phyloP scores from a whole-genome alignment of 257 asterid species.

The Jasminum sambac region DNA sequence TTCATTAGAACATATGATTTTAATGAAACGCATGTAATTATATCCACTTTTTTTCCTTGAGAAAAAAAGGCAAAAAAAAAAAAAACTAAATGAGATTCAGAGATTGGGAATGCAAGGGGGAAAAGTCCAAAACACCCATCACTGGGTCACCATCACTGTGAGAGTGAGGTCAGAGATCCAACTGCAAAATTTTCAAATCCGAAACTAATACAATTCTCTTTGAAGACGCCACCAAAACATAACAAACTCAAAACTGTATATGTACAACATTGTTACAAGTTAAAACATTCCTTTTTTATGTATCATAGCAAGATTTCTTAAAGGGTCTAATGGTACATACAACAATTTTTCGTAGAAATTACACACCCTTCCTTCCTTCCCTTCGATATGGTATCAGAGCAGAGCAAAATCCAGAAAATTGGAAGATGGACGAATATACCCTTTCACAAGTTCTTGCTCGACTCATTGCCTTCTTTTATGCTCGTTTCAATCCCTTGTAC shows the following conservation, averaged over 20 bases:
- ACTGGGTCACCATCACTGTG: constrained; percentile 61
- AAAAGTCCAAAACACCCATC: constrained; percentile 37
- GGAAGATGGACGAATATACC: constrained; percentile 17
- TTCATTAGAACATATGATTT: neutral
- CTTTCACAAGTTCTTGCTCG: constrained; percentile 60
- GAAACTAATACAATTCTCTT: constrained; percentile 35
- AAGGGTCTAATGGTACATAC: constrained; percentile 48
- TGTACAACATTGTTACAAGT: constrained; percentile 77
- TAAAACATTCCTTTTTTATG: constrained; percentile 45
- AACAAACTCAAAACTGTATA: constrained; percentile 62
- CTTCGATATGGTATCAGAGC: constrained; percentile 4
- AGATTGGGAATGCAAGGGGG: constrained; percentile 7
- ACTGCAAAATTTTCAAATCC: constrained; percentile 37
- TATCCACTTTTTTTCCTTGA: no score
- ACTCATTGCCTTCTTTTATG: constrained; percentile 80
- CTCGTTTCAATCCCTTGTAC: constrained; percentile 75
- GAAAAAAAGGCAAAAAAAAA: neutral
- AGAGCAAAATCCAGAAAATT: constrained; percentile 7
- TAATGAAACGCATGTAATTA: no score
- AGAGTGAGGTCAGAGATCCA: constrained; percentile 49
- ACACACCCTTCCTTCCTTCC: constrained; percentile 21
- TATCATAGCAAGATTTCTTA: constrained; percentile 43
- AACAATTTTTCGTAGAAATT: constrained; percentile 35
- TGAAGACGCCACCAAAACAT: constrained; percentile 14
- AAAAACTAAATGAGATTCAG: neutral